Conservation (phyloP, 2,329 filamentous ascomycete species). For the Monilinia vaccinii-corymbosi region DNA sequence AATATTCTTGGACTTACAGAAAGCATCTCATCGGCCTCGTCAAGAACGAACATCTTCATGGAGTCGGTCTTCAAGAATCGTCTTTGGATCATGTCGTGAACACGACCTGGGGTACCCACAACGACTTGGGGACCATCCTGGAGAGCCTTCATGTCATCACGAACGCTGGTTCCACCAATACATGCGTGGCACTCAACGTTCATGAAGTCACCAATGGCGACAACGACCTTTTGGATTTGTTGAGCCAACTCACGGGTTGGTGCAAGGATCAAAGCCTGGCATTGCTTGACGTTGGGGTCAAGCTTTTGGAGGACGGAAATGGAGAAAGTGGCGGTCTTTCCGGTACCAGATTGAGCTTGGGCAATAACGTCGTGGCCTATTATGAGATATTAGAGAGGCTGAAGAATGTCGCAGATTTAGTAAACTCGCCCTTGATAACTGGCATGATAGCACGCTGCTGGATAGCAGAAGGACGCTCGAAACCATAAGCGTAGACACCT, state of each 20-base stretch:
- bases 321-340: slow-evolving; percentile 99
- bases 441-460: slow-evolving; percentile 99
- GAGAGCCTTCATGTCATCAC: slow-evolving; percentile 97
- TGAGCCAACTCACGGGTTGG: slow-evolving; percentile 97
- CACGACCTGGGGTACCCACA: slow-evolving; percentile 95
- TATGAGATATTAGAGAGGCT: slow-evolving; percentile 17
- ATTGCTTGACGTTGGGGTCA: slow-evolving; percentile 87
- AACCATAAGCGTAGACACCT: slow-evolving; percentile 98
- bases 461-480: slow-evolving; percentile 98
- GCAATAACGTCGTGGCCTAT: slow-evolving; percentile 96
- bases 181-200: slow-evolving; percentile 98
- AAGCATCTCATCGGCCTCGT: slow-evolving; percentile 99
- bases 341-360: slow-evolving; percentile 98
- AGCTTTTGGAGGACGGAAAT: slow-evolving; percentile 99
- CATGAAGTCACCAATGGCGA: slow-evolving; percentile 99
- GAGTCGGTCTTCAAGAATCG: slow-evolving; percentile 92
- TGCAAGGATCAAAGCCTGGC: slow-evolving; percentile 95
- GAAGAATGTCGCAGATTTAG: slow-evolving; percentile 5
- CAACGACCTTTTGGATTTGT: slow-evolving; percentile 99
- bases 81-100: slow-evolving; percentile 99
- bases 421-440: slow-evolving; percentile 86
- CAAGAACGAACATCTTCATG: slow-evolving; percentile 99
- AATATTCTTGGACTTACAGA: slow-evolving; percentile 47
- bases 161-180: slow-evolving; percentile 96
- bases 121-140: slow-evolving; percentile 95